A percentile compares a stretch with the other conserved stretches of the same genome.
Evolutionary conservation across 257 asterid genomes (phyloP).

Genomic region (Solanum sejunctum): DNA sequence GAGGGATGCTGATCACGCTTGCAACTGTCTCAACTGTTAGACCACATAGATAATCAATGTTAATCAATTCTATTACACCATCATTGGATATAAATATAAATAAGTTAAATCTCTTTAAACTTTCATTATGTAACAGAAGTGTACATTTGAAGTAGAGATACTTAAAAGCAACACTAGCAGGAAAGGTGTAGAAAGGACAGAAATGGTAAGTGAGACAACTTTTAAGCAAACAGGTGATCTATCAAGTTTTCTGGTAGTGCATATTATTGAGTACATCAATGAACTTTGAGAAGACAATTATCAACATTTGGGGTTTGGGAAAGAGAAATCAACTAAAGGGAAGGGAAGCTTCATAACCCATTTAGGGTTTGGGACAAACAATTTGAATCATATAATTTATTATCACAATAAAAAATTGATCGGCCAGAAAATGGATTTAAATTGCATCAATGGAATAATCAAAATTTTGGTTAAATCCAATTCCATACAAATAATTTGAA

Average conservation of each 20-base stretch:
- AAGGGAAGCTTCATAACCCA: no score
- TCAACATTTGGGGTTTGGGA: background rate
- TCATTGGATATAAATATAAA: background rate
- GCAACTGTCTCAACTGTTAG: slow-evolving; percentile 13
- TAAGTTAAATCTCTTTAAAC: background rate
- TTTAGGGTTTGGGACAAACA: no score
- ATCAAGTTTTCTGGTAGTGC: background rate
- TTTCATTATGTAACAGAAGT: background rate
- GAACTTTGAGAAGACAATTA: background rate
- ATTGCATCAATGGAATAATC: no score
- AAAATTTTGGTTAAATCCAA: no score
- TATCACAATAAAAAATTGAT: no score
- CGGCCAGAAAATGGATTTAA: no score
- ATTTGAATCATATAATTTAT: no score
- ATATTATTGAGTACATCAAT: background rate
- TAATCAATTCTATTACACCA: background rate
- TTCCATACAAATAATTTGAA: no score
- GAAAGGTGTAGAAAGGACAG: background rate
- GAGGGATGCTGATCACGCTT: background rate
- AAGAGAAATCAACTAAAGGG: no score
- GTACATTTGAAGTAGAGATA: background rate
- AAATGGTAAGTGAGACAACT: background rate
- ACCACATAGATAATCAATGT: background rate
- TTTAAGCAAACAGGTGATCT: background rate
- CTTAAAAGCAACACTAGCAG: background rate